Evolutionary conservation across 2,329 filamentous ascomycete genomes (phyloP), one percentile per base, ranked within the genome.

Genomic region (Calonectria montana): DNA sequence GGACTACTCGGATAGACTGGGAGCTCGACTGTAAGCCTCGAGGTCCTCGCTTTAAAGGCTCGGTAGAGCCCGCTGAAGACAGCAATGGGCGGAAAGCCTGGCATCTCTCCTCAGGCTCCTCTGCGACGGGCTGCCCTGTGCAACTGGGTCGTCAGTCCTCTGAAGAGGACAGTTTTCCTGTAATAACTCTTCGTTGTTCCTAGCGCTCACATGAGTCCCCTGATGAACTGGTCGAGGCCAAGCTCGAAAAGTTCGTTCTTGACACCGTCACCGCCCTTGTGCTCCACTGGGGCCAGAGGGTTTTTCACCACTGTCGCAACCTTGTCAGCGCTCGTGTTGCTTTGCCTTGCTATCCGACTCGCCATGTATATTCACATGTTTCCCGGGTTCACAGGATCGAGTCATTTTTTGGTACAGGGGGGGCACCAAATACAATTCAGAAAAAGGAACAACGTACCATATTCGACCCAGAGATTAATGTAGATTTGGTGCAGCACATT

Each of bases 401-500:
- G 27, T 43, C 21, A 23, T 59, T 37, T 16, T 23, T 10, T 12
- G 23, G 10, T 25, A 37, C 6, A 57, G 31, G n/a, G 48, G 27
- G 16, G 23, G 31, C 7, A 53, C n/a, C 12, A 2, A 13, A n/a
- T n/a, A n/a, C n/a, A n/a, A n/a, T n/a, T n/a, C 8, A 10, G 21
- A 55, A 13, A 39, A 18, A 13, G 7, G 15, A 15, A 39, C 35
- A 18, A 85, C 88, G 71, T 84, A 95, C 94, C 93, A 80, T 97
- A 99, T 86, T 99, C 97, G 21, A 99, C 96, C 86, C 97, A 99
- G 27, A 98, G 90, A 82, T 97, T 98, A 70, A 98, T 97, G 84
- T 98, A 99, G 74, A 99, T 98, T 88, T 99, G 97, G 82, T 99
- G 96, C 80, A 99, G 86, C 25, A 97, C 96, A 78, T 97, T 95